These are phyloP conservation scores for Rutstroemia sp. DNA, from an alignment of 2,329 filamentous ascomycete species.

Conservation along the genomic window DNA sequence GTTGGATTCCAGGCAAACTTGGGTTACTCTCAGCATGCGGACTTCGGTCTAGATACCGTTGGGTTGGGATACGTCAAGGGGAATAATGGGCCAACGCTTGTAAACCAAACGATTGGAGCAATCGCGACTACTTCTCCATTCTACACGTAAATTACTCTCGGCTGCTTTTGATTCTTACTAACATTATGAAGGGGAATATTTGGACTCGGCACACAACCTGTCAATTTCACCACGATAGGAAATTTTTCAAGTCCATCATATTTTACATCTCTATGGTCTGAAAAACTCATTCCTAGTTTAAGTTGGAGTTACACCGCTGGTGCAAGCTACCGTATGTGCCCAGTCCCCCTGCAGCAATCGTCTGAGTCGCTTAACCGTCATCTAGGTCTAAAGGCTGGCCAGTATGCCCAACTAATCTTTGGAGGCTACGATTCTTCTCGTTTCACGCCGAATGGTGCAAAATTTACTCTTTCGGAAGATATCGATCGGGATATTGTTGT, in stretches of 20 bases:
- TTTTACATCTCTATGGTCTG: conserved; percentile 31
- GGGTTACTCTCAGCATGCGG: conserved; percentile 28
- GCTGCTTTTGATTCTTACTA: neutral
- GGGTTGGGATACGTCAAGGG: conserved; percentile 14
- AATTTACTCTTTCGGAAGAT: conserved; percentile 33
- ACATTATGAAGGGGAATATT: conserved; percentile 30
- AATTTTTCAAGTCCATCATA: conserved; percentile 32
- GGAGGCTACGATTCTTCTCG: conserved; percentile 35
- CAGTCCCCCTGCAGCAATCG: too few relatives aligned
- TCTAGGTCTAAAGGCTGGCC: conserved; percentile 21
- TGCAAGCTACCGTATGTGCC: conserved; percentile 47
- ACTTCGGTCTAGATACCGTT: conserved; percentile 17
- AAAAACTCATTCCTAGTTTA: conserved; percentile 32
- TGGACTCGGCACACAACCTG: conserved; percentile 33
- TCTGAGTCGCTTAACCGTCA: neutral
- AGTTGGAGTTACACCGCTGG: conserved; percentile 59
- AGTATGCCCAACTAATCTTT: conserved; percentile 34
- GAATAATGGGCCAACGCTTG: conserved; percentile 18
- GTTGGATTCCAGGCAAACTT: conserved; percentile 34
- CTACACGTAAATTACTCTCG: conserved; percentile 28
- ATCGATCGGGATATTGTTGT: conserved; percentile 34
- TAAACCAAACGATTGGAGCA: conserved; percentile 17
- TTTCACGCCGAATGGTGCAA: conserved; percentile 31
- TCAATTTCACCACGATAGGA: conserved; percentile 32
- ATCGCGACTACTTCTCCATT: conserved; percentile 31